These are phyloP conservation scores for Ichthyophthirius multifiliis DNA, from an alignment of 169 alveolate species.

Conservation along the genomic window DNA sequence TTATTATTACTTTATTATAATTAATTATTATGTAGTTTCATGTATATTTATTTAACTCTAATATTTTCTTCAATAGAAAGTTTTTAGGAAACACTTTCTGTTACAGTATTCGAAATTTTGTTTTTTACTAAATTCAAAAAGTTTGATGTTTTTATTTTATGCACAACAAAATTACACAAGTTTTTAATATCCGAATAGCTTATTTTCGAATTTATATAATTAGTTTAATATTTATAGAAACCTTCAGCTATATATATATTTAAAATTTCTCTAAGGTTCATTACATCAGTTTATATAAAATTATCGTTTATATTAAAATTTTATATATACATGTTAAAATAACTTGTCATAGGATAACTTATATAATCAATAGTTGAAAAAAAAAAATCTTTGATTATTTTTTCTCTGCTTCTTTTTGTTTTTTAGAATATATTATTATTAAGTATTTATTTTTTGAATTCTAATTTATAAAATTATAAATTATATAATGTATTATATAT, in stretches of 20 bases:
- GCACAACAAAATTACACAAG: constrained; percentile 24
- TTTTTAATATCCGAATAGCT: constrained; percentile 29
- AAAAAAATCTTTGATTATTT: neutral
- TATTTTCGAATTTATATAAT: constrained; percentile 36
- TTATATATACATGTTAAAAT: neutral
- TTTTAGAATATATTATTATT: neutral
- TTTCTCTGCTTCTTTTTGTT: neutral
- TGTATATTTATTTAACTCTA: neutral
- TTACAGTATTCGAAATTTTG: neutral
- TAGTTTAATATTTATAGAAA: constrained; percentile 34
- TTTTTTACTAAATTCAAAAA: constrained; percentile 7
- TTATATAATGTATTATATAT: neutral
- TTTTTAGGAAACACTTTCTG: neutral
- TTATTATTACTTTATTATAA: neutral
- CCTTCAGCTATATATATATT: constrained; percentile 44
- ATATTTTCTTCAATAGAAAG: neutral
- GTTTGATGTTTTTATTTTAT: constrained; percentile 26
- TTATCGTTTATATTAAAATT: neutral
- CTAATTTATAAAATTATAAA: neutral
- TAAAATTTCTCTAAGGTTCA: constrained; percentile 20
- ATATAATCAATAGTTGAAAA: constrained; percentile 4
- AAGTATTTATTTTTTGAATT: neutral
- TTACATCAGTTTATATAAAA: neutral
- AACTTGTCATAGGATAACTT: neutral
- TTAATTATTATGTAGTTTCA: neutral